These are phyloP conservation scores for Leishmania major DNA, from an alignment of 208 protist species.

Conservation along the genomic window DNA sequence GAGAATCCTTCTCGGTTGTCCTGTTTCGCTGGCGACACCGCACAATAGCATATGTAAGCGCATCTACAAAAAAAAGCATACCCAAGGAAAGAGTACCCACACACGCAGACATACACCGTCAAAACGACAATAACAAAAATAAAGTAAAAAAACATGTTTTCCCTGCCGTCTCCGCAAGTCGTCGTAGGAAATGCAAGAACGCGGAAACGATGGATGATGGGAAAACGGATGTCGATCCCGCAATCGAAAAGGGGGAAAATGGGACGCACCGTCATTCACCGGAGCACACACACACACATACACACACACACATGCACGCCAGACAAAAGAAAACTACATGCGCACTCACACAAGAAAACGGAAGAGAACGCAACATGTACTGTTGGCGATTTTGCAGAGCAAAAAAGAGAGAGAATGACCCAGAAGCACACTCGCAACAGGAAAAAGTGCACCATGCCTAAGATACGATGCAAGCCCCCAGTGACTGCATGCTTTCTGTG, in stretches of 20 bases:
- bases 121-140: neutral
- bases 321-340: neutral
- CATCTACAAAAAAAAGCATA: neutral
- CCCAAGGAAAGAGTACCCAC: neutral
- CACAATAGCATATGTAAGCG: neutral
- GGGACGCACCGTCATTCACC: neutral
- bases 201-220: neutral
- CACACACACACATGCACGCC: neutral
- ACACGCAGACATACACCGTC: no score
- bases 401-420: constrained; percentile 24
- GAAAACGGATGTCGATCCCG: neutral
- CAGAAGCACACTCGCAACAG: neutral
- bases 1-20: neutral
- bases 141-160: neutral
- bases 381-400: neutral
- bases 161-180: neutral
- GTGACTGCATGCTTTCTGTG: neutral
- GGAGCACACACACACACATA: neutral
- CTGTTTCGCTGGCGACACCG: neutral
- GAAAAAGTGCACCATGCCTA: neutral
- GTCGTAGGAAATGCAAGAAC: neutral
- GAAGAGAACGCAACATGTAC: neutral
- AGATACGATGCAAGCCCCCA: neutral
- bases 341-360: neutral
- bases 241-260: neutral